A percentile compares a stretch with the other conserved stretches of the same genome.
Evolutionary conservation across 2,329 filamentous ascomycete species (phyloP).

Genomic region (Paracamarosporium sp.): DNA sequence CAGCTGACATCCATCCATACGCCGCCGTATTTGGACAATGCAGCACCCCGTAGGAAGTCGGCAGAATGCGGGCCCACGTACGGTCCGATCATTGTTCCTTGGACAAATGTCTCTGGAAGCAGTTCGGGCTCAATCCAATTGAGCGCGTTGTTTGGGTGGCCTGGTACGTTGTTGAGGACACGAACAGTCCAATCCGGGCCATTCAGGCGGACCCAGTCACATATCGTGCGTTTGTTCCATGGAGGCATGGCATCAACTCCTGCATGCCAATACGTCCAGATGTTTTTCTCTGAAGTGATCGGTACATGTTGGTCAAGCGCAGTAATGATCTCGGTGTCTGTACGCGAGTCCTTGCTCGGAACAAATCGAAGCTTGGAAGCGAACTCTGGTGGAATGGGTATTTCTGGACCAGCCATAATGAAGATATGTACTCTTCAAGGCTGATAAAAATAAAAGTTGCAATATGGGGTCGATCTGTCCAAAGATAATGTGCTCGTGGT

Average conservation of each 20-base stretch:
- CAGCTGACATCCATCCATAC: slow-evolving; percentile 52
- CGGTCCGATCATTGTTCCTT: slow-evolving; percentile 53
- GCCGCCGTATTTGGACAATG: slow-evolving; percentile 49
- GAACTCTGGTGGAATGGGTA: slow-evolving; percentile 22
- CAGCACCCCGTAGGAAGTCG: slow-evolving; percentile 56
- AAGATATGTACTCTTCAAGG: not conserved
- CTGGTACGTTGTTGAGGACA: slow-evolving; percentile 47
- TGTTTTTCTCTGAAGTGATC: slow-evolving; percentile 48
- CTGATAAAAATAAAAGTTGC: not conserved
- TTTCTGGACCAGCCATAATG: not conserved
- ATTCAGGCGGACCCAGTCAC: slow-evolving; percentile 50
- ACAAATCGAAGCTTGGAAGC: slow-evolving; percentile 19
- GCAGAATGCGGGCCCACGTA: slow-evolving; percentile 54
- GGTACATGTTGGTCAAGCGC: slow-evolving; percentile 24
- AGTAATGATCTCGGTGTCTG: slow-evolving; percentile 27
- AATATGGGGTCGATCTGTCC: not conserved
- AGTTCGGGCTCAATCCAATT: slow-evolving; percentile 45
- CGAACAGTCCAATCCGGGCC: slow-evolving; percentile 51
- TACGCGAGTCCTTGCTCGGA: slow-evolving; percentile 22
- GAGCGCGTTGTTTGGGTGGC: slow-evolving; percentile 48
- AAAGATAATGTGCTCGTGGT: too few relatives aligned
- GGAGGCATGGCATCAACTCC: slow-evolving; percentile 44
- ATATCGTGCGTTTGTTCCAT: slow-evolving; percentile 51
- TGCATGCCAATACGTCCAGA: slow-evolving; percentile 52
- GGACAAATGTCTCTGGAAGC: slow-evolving; percentile 49